phyloP scores from a whole-genome alignment of 352 stramenopile species.

The Pythium grandisporangium region DNA sequence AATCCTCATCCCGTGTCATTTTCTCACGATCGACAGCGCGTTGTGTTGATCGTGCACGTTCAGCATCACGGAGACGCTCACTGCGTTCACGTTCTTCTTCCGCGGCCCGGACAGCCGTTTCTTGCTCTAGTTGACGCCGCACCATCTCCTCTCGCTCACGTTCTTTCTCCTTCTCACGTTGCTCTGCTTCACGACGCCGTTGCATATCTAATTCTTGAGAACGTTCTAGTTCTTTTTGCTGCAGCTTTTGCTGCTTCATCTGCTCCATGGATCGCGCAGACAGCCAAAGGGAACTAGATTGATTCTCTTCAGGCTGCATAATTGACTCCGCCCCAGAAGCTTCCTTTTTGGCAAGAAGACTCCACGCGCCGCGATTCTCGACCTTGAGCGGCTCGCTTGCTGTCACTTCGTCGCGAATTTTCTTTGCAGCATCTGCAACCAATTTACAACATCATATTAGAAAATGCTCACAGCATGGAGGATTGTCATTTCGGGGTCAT shows the following conservation, averaged over 20 bases:
- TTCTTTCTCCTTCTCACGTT: constrained; percentile 59
- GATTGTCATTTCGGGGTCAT: too few species aligned
- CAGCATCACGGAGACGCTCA: constrained; percentile 45
- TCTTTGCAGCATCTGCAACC: constrained; percentile 51
- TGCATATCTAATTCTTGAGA: constrained; percentile 58
- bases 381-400: constrained; percentile 60
- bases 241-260: constrained; percentile 81
- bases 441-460: constrained; percentile 2
- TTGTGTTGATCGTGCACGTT: constrained; percentile 39
- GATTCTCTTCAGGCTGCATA: constrained; percentile 46
- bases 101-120: constrained; percentile 25
- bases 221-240: constrained; percentile 75
- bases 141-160: constrained; percentile 59
- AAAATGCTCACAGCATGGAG: too few species aligned
- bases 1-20: constrained; percentile 44
- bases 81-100: constrained; percentile 48
- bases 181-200: constrained; percentile 51
- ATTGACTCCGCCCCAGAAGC: constrained; percentile 43
- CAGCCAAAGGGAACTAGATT: constrained; percentile 76
- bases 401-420: constrained; percentile 62
- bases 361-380: constrained; percentile 80
- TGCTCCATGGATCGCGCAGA: constrained; percentile 81
- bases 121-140: constrained; percentile 48
- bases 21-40: constrained; percentile 62
- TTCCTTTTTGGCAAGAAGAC: constrained; percentile 73